Conservation (phyloP, 257 asterid species). For the Paraleonurus japonicus region DNA sequence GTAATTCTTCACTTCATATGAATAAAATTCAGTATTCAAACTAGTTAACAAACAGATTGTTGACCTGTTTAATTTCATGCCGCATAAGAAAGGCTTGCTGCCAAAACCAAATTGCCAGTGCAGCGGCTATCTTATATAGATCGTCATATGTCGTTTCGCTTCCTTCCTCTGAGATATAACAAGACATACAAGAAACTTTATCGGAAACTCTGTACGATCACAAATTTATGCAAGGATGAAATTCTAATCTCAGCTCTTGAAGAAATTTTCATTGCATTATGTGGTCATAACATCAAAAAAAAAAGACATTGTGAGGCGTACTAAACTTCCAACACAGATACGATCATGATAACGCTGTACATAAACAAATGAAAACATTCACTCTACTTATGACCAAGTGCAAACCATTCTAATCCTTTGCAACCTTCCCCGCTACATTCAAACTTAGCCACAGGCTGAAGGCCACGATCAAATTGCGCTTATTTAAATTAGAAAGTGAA, state of each 20-base stretch:
- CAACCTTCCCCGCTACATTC: not conserved
- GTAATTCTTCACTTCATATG: slow-evolving; percentile 6
- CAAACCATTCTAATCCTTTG: not conserved
- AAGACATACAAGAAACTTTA: slow-evolving; percentile 6
- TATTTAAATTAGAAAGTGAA: not conserved
- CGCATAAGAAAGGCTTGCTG: slow-evolving; percentile 37
- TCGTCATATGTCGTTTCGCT: slow-evolving; percentile 52
- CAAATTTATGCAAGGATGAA: not conserved
- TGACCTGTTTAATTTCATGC: slow-evolving; percentile 62
- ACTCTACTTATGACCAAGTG: not conserved
- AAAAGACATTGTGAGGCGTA: not conserved
- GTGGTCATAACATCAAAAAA: not conserved
- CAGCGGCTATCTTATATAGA: slow-evolving; percentile 30
- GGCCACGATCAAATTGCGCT: not conserved
- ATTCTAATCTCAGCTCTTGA: slow-evolving; percentile 3
- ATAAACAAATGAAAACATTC: not conserved
- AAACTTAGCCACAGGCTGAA: not conserved
- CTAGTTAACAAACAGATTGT: slow-evolving; percentile 11
- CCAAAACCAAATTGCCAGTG: slow-evolving; percentile 43
- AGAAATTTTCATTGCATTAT: slow-evolving; percentile 9
- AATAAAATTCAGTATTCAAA: not conserved
- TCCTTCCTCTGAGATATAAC: slow-evolving; percentile 50
- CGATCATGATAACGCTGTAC: not conserved
- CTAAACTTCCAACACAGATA: slow-evolving; percentile 9
- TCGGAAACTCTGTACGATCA: not conserved